Evolutionary conservation across 2,329 filamentous ascomycete species (phyloP), one percentile per base, ranked within the genome.

Genomic region (Piedraia hortae): DNA sequence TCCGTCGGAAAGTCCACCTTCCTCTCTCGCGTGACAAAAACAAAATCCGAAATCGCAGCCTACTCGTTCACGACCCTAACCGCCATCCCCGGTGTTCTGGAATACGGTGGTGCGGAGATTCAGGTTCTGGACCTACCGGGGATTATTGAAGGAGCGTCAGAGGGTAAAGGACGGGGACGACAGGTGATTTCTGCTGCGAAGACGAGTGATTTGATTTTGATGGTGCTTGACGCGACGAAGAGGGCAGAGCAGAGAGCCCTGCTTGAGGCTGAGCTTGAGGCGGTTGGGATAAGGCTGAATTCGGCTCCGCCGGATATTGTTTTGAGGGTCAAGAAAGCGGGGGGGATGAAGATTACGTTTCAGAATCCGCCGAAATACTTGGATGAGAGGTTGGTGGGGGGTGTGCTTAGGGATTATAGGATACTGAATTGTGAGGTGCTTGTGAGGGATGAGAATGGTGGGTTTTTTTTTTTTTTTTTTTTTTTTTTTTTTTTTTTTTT

Each of bases 1-100:
- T 97, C 88, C 0, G 85, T 97, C 22, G 85, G 85, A 44, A 97
- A 97, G 53, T 97, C 85, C 2, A 97, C 85, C 0, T 93, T 97
- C 42, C 47, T 97, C n/a, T 91, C 80, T 21, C 91, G 93, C 42
- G 88, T 97, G 44, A 97, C 85, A 21, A 93, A 90, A 51, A 97
- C 88, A 17, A 78, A 77, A 41, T 90, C 78, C 22, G 82, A 91
- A 45, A 78, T 91, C 13, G 85, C 85, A 1, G 74, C 85, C 1
- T 97, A 97, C 43, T 68, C 82, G 25, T 97, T 97, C 62, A 97
- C 85, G 6, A 97, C 85, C 2, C 56, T 97, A 19, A 97, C 85
- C 6, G 88, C 85, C 16, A 97, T 97, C 34, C 85, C 85, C 1
- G 85, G 85, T 34, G 88, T 97, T 17, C 61, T 97, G 24, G 82